phyloP scores from a whole-genome alignment of 1,284 basidiomycete genomes.

The Xanthoconium separans region DNA sequence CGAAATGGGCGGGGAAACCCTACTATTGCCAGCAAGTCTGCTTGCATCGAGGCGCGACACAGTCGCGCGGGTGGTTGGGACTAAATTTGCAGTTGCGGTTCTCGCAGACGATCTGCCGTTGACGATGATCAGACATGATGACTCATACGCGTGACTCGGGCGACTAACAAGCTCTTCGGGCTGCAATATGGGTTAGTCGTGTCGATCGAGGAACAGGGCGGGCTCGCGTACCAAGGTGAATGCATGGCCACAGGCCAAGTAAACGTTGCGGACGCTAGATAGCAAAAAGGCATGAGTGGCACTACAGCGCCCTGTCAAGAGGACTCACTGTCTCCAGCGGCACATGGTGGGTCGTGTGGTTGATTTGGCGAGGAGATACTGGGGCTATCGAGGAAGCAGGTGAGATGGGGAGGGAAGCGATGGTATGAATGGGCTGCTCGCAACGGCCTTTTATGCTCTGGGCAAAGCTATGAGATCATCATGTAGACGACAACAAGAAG shows the following conservation, averaged over 20 bases:
- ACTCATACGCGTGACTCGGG: constrained; percentile 1
- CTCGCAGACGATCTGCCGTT: constrained; percentile 41
- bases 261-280: constrained; percentile 42
- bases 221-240: constrained; percentile 36
- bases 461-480: constrained; percentile 30
- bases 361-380: not conserved
- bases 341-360: constrained; percentile 31
- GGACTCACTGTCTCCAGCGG: constrained; percentile 38
- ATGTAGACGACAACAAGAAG: constrained; percentile 13
- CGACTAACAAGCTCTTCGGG: constrained; percentile 33
- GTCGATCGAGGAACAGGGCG: not conserved
- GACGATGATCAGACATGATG: constrained; percentile 18
- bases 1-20: constrained; percentile 1
- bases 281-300: constrained; percentile 9
- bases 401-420: constrained; percentile 1
- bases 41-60: constrained; percentile 39
- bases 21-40: constrained; percentile 51
- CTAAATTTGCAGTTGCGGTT: constrained; percentile 47
- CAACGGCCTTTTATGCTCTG: constrained; percentile 28
- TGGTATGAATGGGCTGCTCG: constrained; percentile 13
- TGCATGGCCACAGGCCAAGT: constrained; percentile 39
- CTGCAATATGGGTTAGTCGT: constrained; percentile 18
- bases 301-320: not conserved
- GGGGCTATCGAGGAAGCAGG: constrained; percentile 1
- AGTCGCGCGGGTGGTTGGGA: constrained; percentile 42